phyloP scores from a whole-genome alignment of 179 eudicot genomes.

The Amaranthus tricolor region DNA sequence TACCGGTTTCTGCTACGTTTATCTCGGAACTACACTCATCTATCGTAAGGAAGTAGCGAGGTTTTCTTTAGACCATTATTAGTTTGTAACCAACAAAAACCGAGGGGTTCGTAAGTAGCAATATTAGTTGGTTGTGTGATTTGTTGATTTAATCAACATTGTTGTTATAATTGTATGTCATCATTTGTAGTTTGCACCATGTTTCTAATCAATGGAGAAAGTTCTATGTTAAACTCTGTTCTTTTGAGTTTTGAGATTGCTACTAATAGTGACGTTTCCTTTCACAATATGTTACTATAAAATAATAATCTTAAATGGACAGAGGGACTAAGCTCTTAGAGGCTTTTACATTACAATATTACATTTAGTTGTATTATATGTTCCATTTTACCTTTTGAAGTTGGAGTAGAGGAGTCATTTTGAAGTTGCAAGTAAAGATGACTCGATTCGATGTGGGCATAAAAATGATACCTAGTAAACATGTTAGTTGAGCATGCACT shows the following conservation, averaged over 20 bases:
- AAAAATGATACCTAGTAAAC: no score
- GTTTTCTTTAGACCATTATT: constrained; percentile 18
- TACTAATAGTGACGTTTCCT: constrained; percentile 12
- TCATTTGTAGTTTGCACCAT: not conserved
- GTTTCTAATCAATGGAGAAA: constrained; percentile 13
- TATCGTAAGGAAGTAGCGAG: constrained; percentile 10
- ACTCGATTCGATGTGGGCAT: no score
- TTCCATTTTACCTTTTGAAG: constrained; percentile 9
- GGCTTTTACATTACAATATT: constrained; percentile 19
- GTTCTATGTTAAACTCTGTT: constrained; percentile 22
- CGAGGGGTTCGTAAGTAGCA: constrained; percentile 16
- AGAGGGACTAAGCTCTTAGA: constrained; percentile 16
- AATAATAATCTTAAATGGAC: no score
- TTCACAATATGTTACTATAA: no score
- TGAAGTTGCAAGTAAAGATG: no score
- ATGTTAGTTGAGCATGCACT: no score
- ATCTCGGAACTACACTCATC: constrained; percentile 19
- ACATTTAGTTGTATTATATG: constrained; percentile 24
- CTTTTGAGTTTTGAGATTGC: constrained; percentile 8
- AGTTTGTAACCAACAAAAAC: constrained; percentile 24
- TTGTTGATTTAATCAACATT: constrained; percentile 9
- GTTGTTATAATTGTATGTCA: constrained; percentile 18
- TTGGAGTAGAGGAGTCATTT: no score
- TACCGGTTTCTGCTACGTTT: constrained; percentile 14
- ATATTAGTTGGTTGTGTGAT: constrained; percentile 12